These are phyloP conservation scores for Trypanosoma vivax DNA, from an alignment of 208 protist species.

Conservation along the genomic window DNA sequence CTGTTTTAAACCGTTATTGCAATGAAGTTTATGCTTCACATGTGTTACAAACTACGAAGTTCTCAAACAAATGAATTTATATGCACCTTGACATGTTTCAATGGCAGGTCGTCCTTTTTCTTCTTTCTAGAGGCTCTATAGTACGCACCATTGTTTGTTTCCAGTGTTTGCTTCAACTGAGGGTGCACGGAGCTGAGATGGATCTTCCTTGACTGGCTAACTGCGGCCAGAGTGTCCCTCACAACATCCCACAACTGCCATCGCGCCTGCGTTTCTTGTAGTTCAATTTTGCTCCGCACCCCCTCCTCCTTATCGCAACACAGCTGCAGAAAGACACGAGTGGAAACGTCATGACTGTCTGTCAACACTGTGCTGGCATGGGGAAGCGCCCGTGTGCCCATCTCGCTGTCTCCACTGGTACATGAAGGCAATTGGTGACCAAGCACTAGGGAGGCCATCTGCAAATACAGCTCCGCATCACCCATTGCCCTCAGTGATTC, in stretches of 20 bases:
- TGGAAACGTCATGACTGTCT: not conserved
- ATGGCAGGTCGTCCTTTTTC: no score
- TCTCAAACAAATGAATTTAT: no score
- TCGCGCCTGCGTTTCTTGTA: conserved; percentile 7
- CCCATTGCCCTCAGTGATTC: conserved; percentile 10
- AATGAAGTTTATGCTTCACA: no score
- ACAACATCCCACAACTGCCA: not conserved
- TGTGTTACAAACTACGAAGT: no score
- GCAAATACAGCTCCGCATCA: conserved; percentile 11
- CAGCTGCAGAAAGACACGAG: conserved; percentile 7
- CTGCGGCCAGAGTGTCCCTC: not conserved
- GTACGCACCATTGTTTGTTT: no score
- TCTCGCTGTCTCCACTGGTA: not conserved
- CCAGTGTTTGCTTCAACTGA: no score
- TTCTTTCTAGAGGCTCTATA: no score
- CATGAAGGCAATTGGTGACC: not conserved
- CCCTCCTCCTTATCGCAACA: conserved; percentile 14
- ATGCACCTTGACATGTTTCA: no score
- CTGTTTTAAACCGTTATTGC: no score
- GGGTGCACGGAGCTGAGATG: not conserved
- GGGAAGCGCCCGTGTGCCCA: conserved; percentile 1
- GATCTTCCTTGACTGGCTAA: not conserved
- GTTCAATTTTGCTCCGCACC: conserved; percentile 6
- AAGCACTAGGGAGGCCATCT: conserved; percentile 9
- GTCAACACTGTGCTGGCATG: not conserved